Evolutionary conservation across 2,329 filamentous ascomycete genomes (phyloP).

Genomic region (Ambrosiella xylebori): DNA sequence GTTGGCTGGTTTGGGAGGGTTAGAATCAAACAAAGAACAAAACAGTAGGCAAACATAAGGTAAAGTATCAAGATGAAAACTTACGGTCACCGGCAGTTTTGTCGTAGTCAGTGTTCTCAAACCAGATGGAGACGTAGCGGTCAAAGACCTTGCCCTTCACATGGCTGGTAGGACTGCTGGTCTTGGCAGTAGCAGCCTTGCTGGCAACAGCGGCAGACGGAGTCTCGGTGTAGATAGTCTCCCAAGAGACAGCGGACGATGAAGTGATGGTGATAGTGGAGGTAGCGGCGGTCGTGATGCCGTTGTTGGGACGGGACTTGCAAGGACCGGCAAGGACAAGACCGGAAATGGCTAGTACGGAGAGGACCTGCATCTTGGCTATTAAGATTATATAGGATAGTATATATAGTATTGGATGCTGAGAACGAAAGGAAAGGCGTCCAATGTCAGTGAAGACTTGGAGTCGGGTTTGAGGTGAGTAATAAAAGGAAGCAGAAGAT

Average conservation of each 20-base stretch:
- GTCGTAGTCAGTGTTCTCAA: slow-evolving; percentile 59
- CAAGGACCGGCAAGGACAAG: slow-evolving; percentile 8
- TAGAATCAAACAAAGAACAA: not conserved
- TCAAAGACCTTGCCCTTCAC: slow-evolving; percentile 58
- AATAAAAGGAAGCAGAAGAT: not conserved
- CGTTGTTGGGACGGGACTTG: slow-evolving; percentile 1
- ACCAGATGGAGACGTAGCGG: slow-evolving; percentile 55
- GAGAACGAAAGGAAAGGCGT: no score
- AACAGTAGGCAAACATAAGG: not conserved
- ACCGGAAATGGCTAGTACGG: not conserved
- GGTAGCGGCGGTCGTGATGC: not conserved
- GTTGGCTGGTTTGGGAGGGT: slow-evolving; percentile 15
- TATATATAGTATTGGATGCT: not conserved
- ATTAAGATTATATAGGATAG: not conserved
- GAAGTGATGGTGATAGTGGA: not conserved
- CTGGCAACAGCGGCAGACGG: not conserved
- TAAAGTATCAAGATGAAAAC: slow-evolving; percentile 17
- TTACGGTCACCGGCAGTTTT: slow-evolving; percentile 44
- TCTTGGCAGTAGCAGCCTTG: slow-evolving; percentile 31
- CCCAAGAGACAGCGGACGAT: slow-evolving; percentile 1
- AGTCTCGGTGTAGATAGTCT: not conserved
- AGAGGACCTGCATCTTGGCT: not conserved
- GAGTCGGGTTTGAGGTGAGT: not conserved
- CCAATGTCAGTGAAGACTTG: not conserved
- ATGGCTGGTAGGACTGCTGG: slow-evolving; percentile 40